phyloP scores from a whole-genome alignment of 345 rosid species.

The Melastoma malabathricum region DNA sequence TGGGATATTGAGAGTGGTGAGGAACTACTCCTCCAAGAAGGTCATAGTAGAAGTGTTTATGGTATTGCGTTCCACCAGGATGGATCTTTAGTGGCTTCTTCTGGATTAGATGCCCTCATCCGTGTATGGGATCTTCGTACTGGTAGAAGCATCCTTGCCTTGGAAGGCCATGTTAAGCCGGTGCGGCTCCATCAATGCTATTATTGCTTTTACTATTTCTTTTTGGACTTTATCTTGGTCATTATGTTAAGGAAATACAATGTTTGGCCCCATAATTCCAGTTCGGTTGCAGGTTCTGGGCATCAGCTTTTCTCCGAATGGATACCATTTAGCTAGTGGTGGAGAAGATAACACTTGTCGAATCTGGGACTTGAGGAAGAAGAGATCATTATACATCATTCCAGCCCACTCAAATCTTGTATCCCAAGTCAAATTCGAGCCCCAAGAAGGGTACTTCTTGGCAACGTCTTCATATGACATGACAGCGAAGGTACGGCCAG shows the following conservation, averaged over 20 bases:
- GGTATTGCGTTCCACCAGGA: conserved; percentile 88
- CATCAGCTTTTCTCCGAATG: conserved; percentile 85
- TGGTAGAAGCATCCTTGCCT: conserved; percentile 73
- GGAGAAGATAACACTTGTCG: conserved; percentile 94
- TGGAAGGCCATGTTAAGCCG: conserved; percentile 93
- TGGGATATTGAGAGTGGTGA: conserved; percentile 78
- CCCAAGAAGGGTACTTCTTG: conserved; percentile 86
- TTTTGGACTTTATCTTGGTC: not conserved
- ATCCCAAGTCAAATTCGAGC: conserved; percentile 88
- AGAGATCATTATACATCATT: conserved; percentile 55
- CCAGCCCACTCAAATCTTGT: conserved; percentile 94
- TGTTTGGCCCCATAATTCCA: not conserved
- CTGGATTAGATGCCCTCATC: conserved; percentile 78
- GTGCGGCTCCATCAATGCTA: conserved; percentile 21
- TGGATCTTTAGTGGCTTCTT: conserved; percentile 87
- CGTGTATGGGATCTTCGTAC: conserved; percentile 99
- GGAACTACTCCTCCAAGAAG: conserved; percentile 94
- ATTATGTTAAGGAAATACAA: not conserved
- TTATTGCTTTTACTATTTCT: conserved; percentile 3
- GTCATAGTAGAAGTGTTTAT: conserved; percentile 83
- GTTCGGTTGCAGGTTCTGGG: conserved; percentile 53
- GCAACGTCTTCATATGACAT: conserved; percentile 93
- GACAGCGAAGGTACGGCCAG: conserved; percentile 55
- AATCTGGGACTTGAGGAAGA: conserved; percentile 94
- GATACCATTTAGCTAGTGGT: conserved; percentile 91